Base-by-base conservation (phyloP, 2,329 filamentous ascomycete species). In the Phaeoacremonium minimum region DNA sequence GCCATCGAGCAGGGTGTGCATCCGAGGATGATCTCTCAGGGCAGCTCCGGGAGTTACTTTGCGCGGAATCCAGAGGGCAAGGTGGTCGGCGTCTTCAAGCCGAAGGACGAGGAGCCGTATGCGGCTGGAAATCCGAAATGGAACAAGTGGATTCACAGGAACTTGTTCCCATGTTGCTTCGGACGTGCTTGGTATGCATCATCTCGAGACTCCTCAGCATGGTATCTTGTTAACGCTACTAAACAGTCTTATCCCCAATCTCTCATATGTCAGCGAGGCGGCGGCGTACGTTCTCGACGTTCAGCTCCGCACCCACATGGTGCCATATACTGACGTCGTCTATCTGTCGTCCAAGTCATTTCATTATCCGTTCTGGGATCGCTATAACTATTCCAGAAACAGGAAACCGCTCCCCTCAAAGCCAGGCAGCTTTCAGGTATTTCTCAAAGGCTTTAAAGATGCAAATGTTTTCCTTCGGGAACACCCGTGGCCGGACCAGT, bases 121-220 rank as follows among this genome's bases (percentile, higher is more conserved):
- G 93, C 93, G 2, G 93, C 87, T 19, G 85, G 88, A 49, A 98
- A 98, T 56, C 93, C 93, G 6, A 98, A 98, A 60, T 97, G 91
- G 91, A 97, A 94, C 50, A 98, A 98, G 64, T 98, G 93, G 93
- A 90, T 98, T 67, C 93, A 98, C 61, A 77, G 93, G 46, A 98
- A 98, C 58, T 59, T 98, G 46, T 97, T 98, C 50, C 93, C 93
- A 7, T 98, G 94, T 66, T 96, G 87, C 62, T 98, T 98, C 53
- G 93, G 93, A 14, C 75, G 93, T 53, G 90, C 91, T 31, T 97
- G 89, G 76, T 80, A 59, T 36, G 71, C 33, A 18, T 45, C 39
- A 30, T 37, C 40, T 18, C 35, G 37, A 15, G 5, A 18, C 11
- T 5, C 19, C n/a, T 30, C 15, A 15, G 5, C 12, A 5, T 20